A percentile compares a stretch with the other conserved stretches of the same genome.
Conservation (phyloP, 176 grass and related monocot species). For the Oryza glumipatula region DNA sequence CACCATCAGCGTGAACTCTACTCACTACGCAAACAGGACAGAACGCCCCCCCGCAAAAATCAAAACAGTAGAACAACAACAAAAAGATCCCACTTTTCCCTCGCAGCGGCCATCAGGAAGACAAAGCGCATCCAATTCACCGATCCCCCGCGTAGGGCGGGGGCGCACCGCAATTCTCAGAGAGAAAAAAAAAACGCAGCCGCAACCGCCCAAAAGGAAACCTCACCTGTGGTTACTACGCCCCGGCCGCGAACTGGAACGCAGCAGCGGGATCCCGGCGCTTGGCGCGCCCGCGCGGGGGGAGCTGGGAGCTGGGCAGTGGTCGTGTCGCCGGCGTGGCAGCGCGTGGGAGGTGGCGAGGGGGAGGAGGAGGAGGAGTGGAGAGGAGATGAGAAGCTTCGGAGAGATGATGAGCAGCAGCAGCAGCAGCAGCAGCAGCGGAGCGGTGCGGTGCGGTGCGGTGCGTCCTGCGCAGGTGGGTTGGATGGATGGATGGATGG, state of each 20-base stretch:
- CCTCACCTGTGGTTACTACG: constrained; percentile 40
- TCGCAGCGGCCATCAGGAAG: not conserved
- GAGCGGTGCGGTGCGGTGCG: not conserved
- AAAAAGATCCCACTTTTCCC: constrained; percentile 14
- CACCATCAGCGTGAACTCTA: not conserved
- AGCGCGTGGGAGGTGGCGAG: not conserved
- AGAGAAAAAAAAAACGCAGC: constrained; percentile 1
- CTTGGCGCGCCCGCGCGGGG: not conserved
- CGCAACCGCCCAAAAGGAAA: not conserved
- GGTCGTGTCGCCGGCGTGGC: not conserved
- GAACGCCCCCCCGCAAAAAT: not conserved
- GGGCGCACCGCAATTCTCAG: constrained; percentile 10
- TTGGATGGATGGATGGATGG: not conserved
- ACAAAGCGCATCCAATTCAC: not conserved
- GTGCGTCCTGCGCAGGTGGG: constrained; percentile 24
- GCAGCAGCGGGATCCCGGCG: constrained; percentile 1
- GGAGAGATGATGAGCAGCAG: constrained; percentile 38
- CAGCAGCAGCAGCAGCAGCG: not conserved
- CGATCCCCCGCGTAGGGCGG: not conserved
- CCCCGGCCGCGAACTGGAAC: not conserved
- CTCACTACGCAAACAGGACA: not conserved
- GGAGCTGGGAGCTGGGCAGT: not conserved
- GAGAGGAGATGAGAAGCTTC: constrained; percentile 39
- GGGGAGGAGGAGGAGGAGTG: not conserved
- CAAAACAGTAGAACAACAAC: not conserved